Base-by-base conservation (phyloP, 768 basidiomycete species). In the Calocybe gangraenosa region DNA sequence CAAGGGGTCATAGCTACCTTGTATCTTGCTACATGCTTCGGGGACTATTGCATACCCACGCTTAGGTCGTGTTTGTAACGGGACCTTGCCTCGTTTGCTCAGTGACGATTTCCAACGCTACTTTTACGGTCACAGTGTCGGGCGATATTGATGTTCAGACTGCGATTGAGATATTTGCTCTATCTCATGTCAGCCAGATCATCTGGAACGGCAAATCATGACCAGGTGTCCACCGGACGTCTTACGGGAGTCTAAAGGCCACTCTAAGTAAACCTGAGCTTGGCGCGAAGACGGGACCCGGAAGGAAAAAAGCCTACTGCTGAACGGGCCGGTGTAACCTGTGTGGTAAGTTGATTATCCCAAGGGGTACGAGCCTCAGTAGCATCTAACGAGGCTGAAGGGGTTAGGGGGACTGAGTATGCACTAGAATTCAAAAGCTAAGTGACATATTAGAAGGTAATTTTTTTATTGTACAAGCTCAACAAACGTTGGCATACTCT, bases 251-350 rank as follows among this genome's bases (percentile, higher is more conserved):
- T 31, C 40, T 47, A 4, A 47, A 42, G 23, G 46, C 40, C 2
- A 13, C 15, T 4, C 33, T 47, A 14, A 11, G 22, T 11, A 38
- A 36, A 34, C 46, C 40, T 7, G 23, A 13, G 9, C 18, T 42
- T 14, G 40, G 42, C 18, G 46, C 46, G 11, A 13, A 31, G 21
- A 14, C 15, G 15, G 7, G 35, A n/a, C 20, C n/a, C n/a, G n/a
- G n/a, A n/a, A n/a, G n/a, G n/a, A 46, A 37, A 57, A 54, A 38
- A 53, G 53, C 28, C 54, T 7, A 56, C 47, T 33, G 51, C 43
- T 3, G 54, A 47, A 21, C 50, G 33, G 30, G 39, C 20, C 41
- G 52, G 42, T 33, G 42, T n/a, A 43, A 25, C 37, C 20, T 3
- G 41, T 9, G n/a, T 14, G 19, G 39, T 32, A 1, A 37, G 17